These are phyloP conservation scores for Penicillium sp. DNA, from an alignment of 2,329 filamentous ascomycete species.

Conservation along the genomic window DNA sequence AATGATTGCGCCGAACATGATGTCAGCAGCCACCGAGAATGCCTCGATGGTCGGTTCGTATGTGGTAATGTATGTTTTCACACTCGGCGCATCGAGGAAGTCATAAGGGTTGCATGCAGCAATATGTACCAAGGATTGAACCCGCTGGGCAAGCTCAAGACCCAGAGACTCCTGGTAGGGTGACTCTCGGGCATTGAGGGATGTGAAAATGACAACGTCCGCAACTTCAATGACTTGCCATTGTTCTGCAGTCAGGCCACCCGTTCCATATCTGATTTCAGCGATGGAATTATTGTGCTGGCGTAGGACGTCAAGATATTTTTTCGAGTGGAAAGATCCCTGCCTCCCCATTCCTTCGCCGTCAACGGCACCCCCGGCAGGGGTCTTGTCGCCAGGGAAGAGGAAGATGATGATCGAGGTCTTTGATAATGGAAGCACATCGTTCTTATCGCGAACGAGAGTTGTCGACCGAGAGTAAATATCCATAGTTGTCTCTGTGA, in stretches of 20 bases:
- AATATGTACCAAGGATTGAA: conserved; percentile 39
- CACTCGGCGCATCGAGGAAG: conserved; percentile 39
- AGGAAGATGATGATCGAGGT: conserved; percentile 38
- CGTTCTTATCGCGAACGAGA: conserved; percentile 37
- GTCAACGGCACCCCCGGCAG: conserved; percentile 41
- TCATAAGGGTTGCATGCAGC: conserved; percentile 50
- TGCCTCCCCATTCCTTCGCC: conserved; percentile 39
- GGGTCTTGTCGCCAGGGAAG: conserved; percentile 38
- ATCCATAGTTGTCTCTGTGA: conserved; percentile 32
- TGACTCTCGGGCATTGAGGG: conserved; percentile 43
- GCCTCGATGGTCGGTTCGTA: conserved; percentile 49
- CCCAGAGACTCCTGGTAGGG: conserved; percentile 41
- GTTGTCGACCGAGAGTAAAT: conserved; percentile 46
- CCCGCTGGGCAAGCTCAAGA: conserved; percentile 31
- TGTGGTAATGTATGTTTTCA: conserved; percentile 47
- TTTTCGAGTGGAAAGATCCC: conserved; percentile 33
- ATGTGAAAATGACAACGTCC: conserved; percentile 43
- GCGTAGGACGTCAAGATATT: conserved; percentile 37
- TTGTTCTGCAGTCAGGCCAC: conserved; percentile 33
- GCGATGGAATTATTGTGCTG: conserved; percentile 26
- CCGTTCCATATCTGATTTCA: conserved; percentile 38
- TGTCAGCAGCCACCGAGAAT: conserved; percentile 41
- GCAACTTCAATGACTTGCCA: conserved; percentile 37
- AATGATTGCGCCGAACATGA: conserved; percentile 40
- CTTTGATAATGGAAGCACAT: conserved; percentile 34